Conservation (phyloP, 75 land plant genomes). For the Chamaecyparis obtusa region DNA sequence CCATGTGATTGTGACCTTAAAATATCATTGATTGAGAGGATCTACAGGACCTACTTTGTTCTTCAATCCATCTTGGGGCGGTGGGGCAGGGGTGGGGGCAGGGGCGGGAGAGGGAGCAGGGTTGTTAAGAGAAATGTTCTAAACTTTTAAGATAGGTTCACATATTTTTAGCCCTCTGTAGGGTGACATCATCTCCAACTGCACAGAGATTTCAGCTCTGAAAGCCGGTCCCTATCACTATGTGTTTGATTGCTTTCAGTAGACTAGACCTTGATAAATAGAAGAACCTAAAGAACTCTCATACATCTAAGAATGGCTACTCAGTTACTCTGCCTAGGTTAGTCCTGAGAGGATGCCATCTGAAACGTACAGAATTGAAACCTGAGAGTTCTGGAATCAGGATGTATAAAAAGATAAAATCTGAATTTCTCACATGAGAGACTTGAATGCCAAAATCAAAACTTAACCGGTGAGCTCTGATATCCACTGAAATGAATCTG, state of each 20-base stretch:
- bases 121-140: background rate
- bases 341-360: background rate
- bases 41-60: background rate
- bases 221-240: background rate
- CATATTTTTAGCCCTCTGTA: background rate
- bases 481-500: no score
- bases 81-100: background rate
- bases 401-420: no score
- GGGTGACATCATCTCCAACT: background rate
- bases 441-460: no score
- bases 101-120: background rate
- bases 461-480: no score
- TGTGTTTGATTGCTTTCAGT: background rate
- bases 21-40: background rate
- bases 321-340: background rate
- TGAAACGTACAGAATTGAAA: background rate
- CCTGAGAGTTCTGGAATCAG: no score
- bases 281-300: background rate
- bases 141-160: background rate
- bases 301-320: background rate
- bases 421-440: no score
- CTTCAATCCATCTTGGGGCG: background rate
- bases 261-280: background rate
- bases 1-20: background rate
- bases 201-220: background rate